phyloP scores from a whole-genome alignment of 1,284 basidiomycete genomes.

The Marasmius tenuissimus region DNA sequence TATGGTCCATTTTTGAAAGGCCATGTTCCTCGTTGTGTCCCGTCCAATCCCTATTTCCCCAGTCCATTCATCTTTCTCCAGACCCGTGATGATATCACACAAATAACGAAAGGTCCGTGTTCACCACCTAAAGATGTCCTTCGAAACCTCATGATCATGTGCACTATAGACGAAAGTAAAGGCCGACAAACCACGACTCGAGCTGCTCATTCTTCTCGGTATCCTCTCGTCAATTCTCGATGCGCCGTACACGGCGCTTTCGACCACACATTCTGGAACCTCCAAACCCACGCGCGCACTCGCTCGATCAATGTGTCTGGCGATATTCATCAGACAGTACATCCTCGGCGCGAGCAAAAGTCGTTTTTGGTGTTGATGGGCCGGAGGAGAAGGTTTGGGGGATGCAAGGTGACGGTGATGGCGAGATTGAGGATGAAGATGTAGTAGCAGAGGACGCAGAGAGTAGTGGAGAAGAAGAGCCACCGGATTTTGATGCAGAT shows the following conservation, averaged over 20 bases:
- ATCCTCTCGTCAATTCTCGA: slow-evolving; percentile 69
- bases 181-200: slow-evolving; percentile 55
- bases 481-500: slow-evolving; percentile 16
- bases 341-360: slow-evolving; percentile 54
- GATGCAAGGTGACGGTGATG: slow-evolving; percentile 30
- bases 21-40: slow-evolving; percentile 65
- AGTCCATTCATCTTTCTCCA: slow-evolving; percentile 29
- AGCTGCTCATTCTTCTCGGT: slow-evolving; percentile 64
- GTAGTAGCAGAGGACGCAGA: slow-evolving; percentile 13
- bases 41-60: not conserved
- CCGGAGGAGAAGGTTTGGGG: slow-evolving; percentile 61
- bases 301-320: slow-evolving; percentile 47
- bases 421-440: slow-evolving; percentile 18
- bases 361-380: slow-evolving; percentile 63
- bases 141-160: not conserved
- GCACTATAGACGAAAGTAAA: slow-evolving; percentile 40
- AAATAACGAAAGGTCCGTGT: not conserved
- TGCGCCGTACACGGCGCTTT: slow-evolving; percentile 70
- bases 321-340: slow-evolving; percentile 64
- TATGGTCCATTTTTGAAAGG: slow-evolving; percentile 74
- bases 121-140: not conserved
- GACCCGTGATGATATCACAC: slow-evolving; percentile 46
- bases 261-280: slow-evolving; percentile 53
- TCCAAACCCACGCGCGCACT: not conserved
- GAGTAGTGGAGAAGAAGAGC: slow-evolving; percentile 15